Conservation (phyloP, 805 yeast genomes). For the Dipodascopsis uninucleata region DNA sequence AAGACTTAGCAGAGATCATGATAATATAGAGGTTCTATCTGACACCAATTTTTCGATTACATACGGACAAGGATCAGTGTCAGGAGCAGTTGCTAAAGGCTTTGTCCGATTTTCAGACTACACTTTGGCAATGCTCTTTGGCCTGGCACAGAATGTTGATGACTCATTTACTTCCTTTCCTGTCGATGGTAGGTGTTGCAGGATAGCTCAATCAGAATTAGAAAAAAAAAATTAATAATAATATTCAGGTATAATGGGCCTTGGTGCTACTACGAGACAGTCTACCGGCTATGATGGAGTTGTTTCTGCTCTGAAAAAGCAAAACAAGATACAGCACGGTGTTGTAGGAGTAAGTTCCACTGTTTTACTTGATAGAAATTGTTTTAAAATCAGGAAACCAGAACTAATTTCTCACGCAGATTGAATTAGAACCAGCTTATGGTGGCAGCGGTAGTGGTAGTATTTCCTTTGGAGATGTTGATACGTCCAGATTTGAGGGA, state of each 20-base stretch:
- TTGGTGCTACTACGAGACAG: slow-evolving; percentile 47
- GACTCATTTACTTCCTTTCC: slow-evolving; percentile 49
- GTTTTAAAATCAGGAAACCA: too few relatives aligned
- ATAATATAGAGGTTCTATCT: slow-evolving; percentile 12
- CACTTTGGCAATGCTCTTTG: slow-evolving; percentile 44
- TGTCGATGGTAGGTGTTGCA: slow-evolving; percentile 45
- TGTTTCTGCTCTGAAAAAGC: slow-evolving; percentile 29
- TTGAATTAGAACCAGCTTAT: slow-evolving; percentile 39
- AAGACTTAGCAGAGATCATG: slow-evolving; percentile 19
- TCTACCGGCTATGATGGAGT: slow-evolving; percentile 34
- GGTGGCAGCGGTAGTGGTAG: slow-evolving; percentile 41
- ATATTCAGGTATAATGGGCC: slow-evolving; percentile 50
- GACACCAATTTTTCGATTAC: slow-evolving; percentile 44
- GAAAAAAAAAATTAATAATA: not conserved
- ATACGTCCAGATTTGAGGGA: slow-evolving; percentile 41
- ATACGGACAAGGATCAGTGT: slow-evolving; percentile 53
- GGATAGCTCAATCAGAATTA: too few relatives aligned
- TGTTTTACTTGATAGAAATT: too few relatives aligned
- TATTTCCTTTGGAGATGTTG: slow-evolving; percentile 44
- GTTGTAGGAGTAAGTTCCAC: slow-evolving; percentile 42
- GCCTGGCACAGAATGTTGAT: slow-evolving; percentile 53
- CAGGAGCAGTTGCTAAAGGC: slow-evolving; percentile 47
- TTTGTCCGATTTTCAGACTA: slow-evolving; percentile 40
- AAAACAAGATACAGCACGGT: slow-evolving; percentile 31
- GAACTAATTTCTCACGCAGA: slow-evolving; percentile 1